Conservation (phyloP, 2,329 filamentous ascomycete genomes). For the Talaromyces sp. region DNA sequence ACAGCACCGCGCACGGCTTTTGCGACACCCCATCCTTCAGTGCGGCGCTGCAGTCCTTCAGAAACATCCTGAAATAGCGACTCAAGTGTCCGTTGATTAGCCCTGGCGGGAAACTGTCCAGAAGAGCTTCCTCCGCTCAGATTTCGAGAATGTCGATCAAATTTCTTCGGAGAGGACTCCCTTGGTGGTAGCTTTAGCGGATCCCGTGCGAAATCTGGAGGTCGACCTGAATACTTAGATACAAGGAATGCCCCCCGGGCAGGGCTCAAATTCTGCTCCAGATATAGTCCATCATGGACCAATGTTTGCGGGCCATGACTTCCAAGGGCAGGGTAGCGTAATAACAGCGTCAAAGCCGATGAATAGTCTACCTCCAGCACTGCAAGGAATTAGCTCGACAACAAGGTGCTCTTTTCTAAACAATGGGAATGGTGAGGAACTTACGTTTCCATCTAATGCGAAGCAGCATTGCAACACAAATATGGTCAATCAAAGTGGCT, state of each 20-base stretch:
- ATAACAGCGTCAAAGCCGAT: slow-evolving; percentile 70
- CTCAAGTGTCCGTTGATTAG: slow-evolving; percentile 43
- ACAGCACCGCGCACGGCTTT: slow-evolving; percentile 49
- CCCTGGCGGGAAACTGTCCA: slow-evolving; percentile 35
- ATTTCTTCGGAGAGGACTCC: slow-evolving; percentile 12
- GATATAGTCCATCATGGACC: slow-evolving; percentile 72
- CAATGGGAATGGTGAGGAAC: slow-evolving; percentile 27
- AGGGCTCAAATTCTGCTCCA: slow-evolving; percentile 43
- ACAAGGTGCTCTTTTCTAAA: neutral
- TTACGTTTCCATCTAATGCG: slow-evolving; percentile 84
- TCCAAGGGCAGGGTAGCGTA: slow-evolving; percentile 73
- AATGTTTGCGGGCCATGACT: slow-evolving; percentile 70
- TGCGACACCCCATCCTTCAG: slow-evolving; percentile 48
- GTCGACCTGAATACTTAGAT: slow-evolving; percentile 45
- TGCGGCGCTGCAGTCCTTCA: slow-evolving; percentile 46
- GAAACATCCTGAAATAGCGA: slow-evolving; percentile 48
- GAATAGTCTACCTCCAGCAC: slow-evolving; percentile 88
- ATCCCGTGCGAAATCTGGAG: slow-evolving; percentile 34
- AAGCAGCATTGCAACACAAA: slow-evolving; percentile 92
- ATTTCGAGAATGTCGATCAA: slow-evolving; percentile 28
- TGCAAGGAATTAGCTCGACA: slow-evolving; percentile 32
- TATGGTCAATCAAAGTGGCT: slow-evolving; percentile 75
- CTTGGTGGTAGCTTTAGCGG: slow-evolving; percentile 20
- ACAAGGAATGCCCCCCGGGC: slow-evolving; percentile 45
- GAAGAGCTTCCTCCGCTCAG: slow-evolving; percentile 33